These are phyloP conservation scores for Echinosophora koreensis DNA, from an alignment of 306 rosid genomes.

Conservation along the genomic window DNA sequence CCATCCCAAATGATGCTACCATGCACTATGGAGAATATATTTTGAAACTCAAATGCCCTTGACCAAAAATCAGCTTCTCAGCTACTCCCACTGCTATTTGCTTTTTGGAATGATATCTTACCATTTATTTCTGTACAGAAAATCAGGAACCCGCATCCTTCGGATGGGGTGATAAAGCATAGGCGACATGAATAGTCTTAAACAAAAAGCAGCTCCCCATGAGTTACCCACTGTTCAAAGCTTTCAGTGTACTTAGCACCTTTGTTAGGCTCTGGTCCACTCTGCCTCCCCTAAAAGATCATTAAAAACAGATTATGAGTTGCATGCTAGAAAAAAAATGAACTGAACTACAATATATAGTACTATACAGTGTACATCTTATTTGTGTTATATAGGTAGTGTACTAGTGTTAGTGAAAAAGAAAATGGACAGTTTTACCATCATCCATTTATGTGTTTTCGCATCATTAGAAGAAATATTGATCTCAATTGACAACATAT, in stretches of 20 bases:
- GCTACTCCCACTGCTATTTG: slow-evolving; percentile 41
- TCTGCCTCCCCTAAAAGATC: slow-evolving; percentile 56
- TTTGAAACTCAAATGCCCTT: slow-evolving; percentile 32
- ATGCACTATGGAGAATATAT: neutral
- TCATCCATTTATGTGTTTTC: neutral
- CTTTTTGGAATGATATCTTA: slow-evolving; percentile 47
- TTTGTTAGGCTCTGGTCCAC: slow-evolving; percentile 48
- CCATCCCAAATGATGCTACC: slow-evolving; percentile 48
- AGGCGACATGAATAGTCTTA: slow-evolving; percentile 31
- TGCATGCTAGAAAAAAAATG: slow-evolving; percentile 13
- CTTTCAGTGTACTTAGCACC: slow-evolving; percentile 46
- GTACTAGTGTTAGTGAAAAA: neutral
- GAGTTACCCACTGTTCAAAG: slow-evolving; percentile 60
- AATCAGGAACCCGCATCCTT: slow-evolving; percentile 65
- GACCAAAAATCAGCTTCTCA: slow-evolving; percentile 49
- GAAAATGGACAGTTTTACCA: neutral
- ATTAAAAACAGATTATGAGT: slow-evolving; percentile 11
- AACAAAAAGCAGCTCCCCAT: slow-evolving; percentile 54
- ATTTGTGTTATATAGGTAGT: neutral
- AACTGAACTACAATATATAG: neutral
- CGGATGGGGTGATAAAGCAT: slow-evolving; percentile 51
- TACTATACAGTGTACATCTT: neutral
- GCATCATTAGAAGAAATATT: neutral
- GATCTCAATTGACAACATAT: slow-evolving; percentile 16
- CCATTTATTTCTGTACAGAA: slow-evolving; percentile 65